phyloP scores from a whole-genome alignment of 306 rosid species.

The Alnus glutinosa region DNA sequence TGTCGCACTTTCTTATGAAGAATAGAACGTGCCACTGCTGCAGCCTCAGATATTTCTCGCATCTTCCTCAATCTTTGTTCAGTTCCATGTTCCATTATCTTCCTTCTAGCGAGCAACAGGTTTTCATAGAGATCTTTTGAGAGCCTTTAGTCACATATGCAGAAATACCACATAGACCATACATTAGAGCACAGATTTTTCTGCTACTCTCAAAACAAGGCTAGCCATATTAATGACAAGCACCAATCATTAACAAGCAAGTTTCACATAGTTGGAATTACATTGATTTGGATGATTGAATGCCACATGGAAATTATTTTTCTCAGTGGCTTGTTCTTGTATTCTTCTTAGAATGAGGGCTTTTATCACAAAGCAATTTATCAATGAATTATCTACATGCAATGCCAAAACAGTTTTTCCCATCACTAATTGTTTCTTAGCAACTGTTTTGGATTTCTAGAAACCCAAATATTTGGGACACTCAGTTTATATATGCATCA shows the following conservation, averaged over 20 bases:
- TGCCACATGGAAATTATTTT: neutral
- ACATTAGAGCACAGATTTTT: constrained; percentile 19
- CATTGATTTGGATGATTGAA: neutral
- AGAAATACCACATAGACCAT: constrained; percentile 11
- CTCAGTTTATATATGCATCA: neutral
- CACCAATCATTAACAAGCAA: neutral
- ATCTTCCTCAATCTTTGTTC: constrained; percentile 55
- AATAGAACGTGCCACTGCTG: constrained; percentile 70
- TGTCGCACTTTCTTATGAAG: constrained; percentile 71
- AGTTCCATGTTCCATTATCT: constrained; percentile 54
- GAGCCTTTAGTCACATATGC: constrained; percentile 49
- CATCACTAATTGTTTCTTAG: neutral
- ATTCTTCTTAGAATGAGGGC: neutral
- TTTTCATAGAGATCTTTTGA: constrained; percentile 65
- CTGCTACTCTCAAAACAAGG: constrained; percentile 15
- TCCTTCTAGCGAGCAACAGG: constrained; percentile 57
- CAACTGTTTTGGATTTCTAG: neutral
- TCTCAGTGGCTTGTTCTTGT: neutral
- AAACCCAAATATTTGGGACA: neutral
- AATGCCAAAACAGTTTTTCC: neutral
- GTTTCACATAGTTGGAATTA: neutral
- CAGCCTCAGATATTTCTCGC: constrained; percentile 68
- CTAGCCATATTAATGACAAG: constrained; percentile 19
- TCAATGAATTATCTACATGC: neutral
- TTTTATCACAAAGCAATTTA: neutral